These are phyloP conservation scores for Ceratocystis diversiconidia DNA, from an alignment of 2,329 filamentous ascomycete species.

Conservation along the genomic window DNA sequence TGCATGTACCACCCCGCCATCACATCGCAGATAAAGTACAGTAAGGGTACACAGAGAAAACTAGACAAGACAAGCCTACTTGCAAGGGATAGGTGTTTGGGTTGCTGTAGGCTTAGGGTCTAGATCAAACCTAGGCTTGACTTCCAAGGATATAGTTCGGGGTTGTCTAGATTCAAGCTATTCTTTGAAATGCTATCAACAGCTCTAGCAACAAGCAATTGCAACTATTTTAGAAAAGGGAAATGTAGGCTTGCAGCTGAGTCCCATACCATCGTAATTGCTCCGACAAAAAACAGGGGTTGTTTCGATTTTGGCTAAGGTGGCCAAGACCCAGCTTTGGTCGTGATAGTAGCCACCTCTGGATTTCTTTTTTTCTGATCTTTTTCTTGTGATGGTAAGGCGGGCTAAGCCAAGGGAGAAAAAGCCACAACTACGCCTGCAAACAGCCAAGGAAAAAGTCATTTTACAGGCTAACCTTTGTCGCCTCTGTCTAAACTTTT, in stretches of 20 bases:
- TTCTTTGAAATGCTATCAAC: too few relatives aligned
- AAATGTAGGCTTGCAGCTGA: neutral
- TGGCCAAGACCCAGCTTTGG: neutral
- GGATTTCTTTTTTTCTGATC: neutral
- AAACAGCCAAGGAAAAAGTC: neutral
- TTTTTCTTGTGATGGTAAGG: neutral
- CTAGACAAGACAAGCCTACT: neutral
- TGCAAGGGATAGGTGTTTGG: neutral
- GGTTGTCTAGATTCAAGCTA: too few relatives aligned
- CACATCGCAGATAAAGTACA: conserved; percentile 3
- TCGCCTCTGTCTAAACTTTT: neutral
- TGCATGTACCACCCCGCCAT: neutral
- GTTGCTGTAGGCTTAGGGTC: neutral
- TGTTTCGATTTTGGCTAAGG: neutral
- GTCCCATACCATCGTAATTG: neutral
- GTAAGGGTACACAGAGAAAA: neutral
- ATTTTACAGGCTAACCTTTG: neutral
- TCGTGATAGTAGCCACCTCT: neutral
- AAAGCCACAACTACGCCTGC: conserved; percentile 1
- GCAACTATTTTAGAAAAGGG: neutral
- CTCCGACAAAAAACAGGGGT: neutral
- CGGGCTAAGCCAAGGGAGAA: neutral
- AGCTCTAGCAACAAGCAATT: neutral
- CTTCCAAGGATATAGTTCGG: neutral
- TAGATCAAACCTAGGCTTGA: neutral